phyloP scores from a whole-genome alignment of 345 rosid genomes.

The Citrus glauca region DNA sequence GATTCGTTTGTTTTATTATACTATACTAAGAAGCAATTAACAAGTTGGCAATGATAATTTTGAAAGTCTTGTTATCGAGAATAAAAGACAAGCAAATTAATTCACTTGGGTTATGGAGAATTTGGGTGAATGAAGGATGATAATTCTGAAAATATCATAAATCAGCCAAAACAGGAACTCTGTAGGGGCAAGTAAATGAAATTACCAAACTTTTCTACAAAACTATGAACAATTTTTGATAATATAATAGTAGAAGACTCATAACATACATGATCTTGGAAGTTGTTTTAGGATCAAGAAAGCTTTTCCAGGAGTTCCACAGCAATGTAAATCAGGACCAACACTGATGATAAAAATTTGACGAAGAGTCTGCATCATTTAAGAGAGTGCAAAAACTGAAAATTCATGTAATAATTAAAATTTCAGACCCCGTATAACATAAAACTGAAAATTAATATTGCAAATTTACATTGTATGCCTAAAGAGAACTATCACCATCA shows the following conservation, averaged over 20 bases:
- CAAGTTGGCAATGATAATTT: background rate
- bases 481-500: conserved; percentile 70
- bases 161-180: too few relatives aligned
- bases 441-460: background rate
- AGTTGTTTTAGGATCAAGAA: too few relatives aligned
- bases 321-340: conserved; percentile 75
- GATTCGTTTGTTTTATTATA: background rate
- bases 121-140: background rate
- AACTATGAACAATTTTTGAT: too few relatives aligned
- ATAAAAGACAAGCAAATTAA: background rate
- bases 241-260: too few relatives aligned
- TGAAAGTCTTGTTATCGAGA: background rate
- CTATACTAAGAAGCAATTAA: background rate
- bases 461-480: conserved; percentile 43
- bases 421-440: background rate
- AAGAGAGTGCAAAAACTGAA: conserved; percentile 10
- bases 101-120: background rate
- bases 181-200: too few relatives aligned
- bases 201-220: too few relatives aligned
- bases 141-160: background rate
- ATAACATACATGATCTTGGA: too few relatives aligned
- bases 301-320: conserved; percentile 50
- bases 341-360: conserved; percentile 97
- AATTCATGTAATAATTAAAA: background rate
- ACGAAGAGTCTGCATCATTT: conserved; percentile 70